Base-by-base conservation (phyloP, 805 yeast genomes). In the Torulaspora indica region DNA sequence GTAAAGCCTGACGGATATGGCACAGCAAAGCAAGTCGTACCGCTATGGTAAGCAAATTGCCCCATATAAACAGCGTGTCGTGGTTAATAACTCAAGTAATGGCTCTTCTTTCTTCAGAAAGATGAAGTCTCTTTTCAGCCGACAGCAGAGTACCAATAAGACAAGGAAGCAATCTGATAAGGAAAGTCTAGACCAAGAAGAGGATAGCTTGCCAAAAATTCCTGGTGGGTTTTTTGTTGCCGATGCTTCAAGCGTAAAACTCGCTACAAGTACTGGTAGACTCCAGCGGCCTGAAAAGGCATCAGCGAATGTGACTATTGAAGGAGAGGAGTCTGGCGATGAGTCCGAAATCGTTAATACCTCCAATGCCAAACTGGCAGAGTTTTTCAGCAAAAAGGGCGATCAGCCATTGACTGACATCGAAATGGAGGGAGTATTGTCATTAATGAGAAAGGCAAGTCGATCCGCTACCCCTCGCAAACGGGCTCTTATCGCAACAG, bases 371-470 rank as follows among this genome's bases (percentile, higher is more conserved):
- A 73, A 76, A 25, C 65, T 86, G 38, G 82, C 88, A 9, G 77
- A 73, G 23, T 86, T 87, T 58, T 86, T 86, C 62, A 71, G 72
- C n/a, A 69, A 67, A 35, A 86, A 85, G 60, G 95, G 95, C n/a
- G 76, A 79, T 44, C 66, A 66, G n/a, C 88, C 91, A 4, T 69
- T 87, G 48, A 71, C 81, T 10, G 87, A 81, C 18, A 71, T 85
- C 34, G 95, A 87, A 60, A 75, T 81, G 55, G 91, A 83, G 63
- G 95, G 95, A n/a, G 91, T 86, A 0, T 60, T 81, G 48, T 76
- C 89, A 5, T 63, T 85, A 13, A 69, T 76, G 47, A 67, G 68
- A 14, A 74, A 71, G 33, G 42, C 57, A 14, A 49, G 34, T 17
- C 39, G 38, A 9, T 17, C 30, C 48, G 49, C 22, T 31, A 45